These are phyloP conservation scores for Exophiala lecanii-corni DNA, from an alignment of 2,329 filamentous ascomycete genomes.

Conservation along the genomic window DNA sequence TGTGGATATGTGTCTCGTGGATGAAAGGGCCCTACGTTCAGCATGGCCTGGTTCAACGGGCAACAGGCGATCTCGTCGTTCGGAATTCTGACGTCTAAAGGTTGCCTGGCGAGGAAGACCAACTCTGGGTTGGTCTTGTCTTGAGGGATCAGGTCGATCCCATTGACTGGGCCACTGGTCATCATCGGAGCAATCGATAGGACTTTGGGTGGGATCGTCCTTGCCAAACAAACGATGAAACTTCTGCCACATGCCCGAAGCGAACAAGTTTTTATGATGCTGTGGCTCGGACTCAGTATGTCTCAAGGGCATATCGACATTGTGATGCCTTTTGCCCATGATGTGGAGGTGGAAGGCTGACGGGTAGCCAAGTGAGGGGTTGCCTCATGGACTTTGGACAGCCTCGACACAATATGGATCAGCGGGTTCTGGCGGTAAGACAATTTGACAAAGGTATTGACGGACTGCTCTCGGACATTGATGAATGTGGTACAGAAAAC, in stretches of 20 bases:
- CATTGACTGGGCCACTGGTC: slow-evolving; percentile 17
- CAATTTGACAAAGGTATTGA: slow-evolving; percentile 10
- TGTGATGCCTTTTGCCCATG: slow-evolving; percentile 23
- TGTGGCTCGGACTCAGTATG: slow-evolving; percentile 19
- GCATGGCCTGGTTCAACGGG: slow-evolving; percentile 59
- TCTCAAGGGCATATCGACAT: slow-evolving; percentile 17
- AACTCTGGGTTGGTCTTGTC: slow-evolving; percentile 48
- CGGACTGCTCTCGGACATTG: slow-evolving; percentile 18
- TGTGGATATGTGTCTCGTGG: slow-evolving; percentile 35
- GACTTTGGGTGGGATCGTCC: slow-evolving; percentile 19
- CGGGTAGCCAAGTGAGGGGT: slow-evolving; percentile 15
- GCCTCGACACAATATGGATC: not conserved
- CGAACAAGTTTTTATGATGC: slow-evolving; percentile 23
- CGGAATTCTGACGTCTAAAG: slow-evolving; percentile 77
- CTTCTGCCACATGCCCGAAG: slow-evolving; percentile 45
- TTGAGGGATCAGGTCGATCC: slow-evolving; percentile 7
- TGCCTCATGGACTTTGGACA: slow-evolving; percentile 7
- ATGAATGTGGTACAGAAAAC: slow-evolving; percentile 17
- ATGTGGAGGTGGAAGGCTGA: slow-evolving; percentile 13
- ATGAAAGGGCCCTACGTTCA: slow-evolving; percentile 68
- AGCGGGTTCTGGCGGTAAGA: slow-evolving; percentile 8
- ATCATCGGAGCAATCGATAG: slow-evolving; percentile 16
- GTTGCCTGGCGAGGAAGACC: slow-evolving; percentile 72
- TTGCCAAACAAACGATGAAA: slow-evolving; percentile 29
- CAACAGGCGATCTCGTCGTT: slow-evolving; percentile 67